Conservation (phyloP, 2,329 filamentous ascomycete species). For the Metarhizium anisopliae region DNA sequence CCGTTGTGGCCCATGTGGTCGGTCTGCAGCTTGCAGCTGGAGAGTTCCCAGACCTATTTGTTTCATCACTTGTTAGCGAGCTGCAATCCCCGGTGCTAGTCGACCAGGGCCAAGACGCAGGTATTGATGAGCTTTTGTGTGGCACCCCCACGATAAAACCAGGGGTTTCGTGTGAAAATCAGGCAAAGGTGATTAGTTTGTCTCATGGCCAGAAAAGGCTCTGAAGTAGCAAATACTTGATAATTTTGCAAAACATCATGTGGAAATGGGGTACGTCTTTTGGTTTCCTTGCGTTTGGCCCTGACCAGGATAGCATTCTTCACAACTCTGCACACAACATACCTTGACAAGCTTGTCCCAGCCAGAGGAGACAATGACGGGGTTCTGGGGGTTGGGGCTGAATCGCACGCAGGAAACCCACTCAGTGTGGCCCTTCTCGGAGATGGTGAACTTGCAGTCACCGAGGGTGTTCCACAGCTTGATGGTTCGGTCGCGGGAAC, state of each 20-base stretch:
- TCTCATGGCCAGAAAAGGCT: constrained; percentile 91
- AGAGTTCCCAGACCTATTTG: constrained; percentile 97
- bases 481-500: constrained; percentile 96
- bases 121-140: constrained; percentile 9
- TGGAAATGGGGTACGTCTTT: constrained; percentile 16
- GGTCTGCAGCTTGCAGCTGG: constrained; percentile 98
- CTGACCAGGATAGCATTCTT: background rate
- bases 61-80: constrained; percentile 6
- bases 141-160: background rate
- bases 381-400: constrained; percentile 99
- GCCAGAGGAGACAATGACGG: constrained; percentile 94
- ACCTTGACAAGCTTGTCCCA: constrained; percentile 99
- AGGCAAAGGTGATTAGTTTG: constrained; percentile 84
- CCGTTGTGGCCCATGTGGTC: constrained; percentile 99
- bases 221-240: constrained; percentile 99
- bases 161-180: constrained; percentile 37
- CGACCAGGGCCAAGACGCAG: background rate
- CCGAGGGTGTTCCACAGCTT: constrained; percentile 99
- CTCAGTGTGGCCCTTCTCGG: constrained; percentile 99
- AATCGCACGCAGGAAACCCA: constrained; percentile 99
- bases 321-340: constrained; percentile 31
- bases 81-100: background rate
- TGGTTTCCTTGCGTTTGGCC: constrained; percentile 2
- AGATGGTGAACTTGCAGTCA: constrained; percentile 99
- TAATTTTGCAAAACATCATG: constrained; percentile 83